Conservation (phyloP, 2,329 filamentous ascomycete genomes). For the Fusarium nygamai region DNA sequence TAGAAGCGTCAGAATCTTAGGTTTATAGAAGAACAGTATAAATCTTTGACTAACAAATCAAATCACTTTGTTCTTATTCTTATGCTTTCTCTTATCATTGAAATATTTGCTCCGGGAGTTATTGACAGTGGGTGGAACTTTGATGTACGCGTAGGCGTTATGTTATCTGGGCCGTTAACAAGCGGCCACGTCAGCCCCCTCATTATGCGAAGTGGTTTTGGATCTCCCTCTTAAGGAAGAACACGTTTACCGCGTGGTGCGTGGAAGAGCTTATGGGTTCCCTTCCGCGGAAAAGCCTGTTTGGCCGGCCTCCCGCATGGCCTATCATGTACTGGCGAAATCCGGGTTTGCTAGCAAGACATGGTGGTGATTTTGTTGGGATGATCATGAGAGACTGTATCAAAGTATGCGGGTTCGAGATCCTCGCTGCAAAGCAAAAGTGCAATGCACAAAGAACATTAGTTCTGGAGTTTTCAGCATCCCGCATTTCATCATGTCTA, state of each 20-base stretch:
- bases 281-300: not conserved
- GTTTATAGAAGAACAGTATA: not conserved
- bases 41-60: not conserved
- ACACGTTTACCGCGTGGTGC: not conserved
- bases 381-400: not conserved
- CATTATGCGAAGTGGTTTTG: not conserved
- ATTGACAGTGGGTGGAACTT: not conserved
- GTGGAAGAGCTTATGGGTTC: not conserved
- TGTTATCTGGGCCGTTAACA: not conserved
- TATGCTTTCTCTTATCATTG: not conserved
- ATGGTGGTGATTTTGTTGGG: not conserved
- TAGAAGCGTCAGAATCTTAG: not conserved
- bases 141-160: not conserved
- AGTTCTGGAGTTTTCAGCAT: not conserved
- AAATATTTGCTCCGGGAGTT: not conserved
- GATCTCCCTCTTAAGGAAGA: not conserved
- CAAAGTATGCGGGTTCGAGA: not conserved
- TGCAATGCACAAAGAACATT: not conserved
- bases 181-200: not conserved
- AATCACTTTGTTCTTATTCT: not conserved
- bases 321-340: not conserved
- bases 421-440: not conserved
- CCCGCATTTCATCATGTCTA: not conserved
- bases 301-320: not conserved
- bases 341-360: not conserved